Base-by-base conservation (phyloP, 2,329 filamentous ascomycete genomes). In the Sporothrix globosa region DNA sequence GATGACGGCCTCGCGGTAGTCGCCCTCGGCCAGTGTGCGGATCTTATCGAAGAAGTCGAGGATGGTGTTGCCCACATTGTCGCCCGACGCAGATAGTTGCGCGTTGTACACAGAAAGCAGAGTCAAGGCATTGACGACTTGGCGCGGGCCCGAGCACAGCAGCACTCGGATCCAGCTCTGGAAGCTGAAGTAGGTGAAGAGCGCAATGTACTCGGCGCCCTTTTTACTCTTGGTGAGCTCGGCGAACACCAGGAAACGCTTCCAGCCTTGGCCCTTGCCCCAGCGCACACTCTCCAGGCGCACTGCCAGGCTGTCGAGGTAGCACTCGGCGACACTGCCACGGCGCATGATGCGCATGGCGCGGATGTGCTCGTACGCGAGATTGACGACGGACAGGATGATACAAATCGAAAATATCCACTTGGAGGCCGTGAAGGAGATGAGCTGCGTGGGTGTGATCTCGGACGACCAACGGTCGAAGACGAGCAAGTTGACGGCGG, bases 401-500 rank as follows among this genome's bases (percentile, higher is more conserved):
- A 99, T 98, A 79, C 94, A 97, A 70, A 88, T 87, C 39, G 92
- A 91, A 79, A 98, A 99, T 78, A 99, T 94, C 93, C 94, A 97
- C 82, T 96, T 96, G 14, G 93, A 91, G 69, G 95, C 87, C 65
- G 88, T 82, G 77, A 96, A 88, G 3, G 89, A 87, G 74, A 98
- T 91, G n/a, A 81, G 73, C 70, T 80, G 78, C 53, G 87, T 86
- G 1, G 93, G 93, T 75, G 92, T 82, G 75, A 98, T 91, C 74
- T 92, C 86, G 68, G 91, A 92, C 1, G 92, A 92, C 94, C 94
- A 98, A 72, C 88, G 88, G 81, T 96, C 88, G 82, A 97, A 97
- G 70, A 87, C 91, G 67, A 99, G 86, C 53, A 99, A 85, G 73
- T 97, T 96, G 81, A 97, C 87, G 73, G 94, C 94, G 4, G 94